These are phyloP conservation scores for Diplodia seriata DNA, from an alignment of 2,329 filamentous ascomycete species.

Conservation along the genomic window DNA sequence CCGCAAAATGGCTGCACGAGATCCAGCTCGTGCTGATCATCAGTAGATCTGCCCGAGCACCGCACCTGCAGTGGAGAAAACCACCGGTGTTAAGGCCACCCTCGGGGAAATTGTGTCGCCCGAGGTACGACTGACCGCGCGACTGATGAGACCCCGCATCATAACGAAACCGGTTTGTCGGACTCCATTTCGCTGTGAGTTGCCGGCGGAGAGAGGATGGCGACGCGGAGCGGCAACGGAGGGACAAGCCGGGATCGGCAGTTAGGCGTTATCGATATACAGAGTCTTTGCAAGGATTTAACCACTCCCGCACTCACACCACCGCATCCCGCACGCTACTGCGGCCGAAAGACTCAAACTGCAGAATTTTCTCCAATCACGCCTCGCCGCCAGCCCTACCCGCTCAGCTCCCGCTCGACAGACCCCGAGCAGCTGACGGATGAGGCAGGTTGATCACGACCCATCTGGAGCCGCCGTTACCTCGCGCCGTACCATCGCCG, in stretches of 20 bases:
- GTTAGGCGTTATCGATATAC: background rate
- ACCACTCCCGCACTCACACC: conserved; percentile 11
- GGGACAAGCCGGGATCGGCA: conserved; percentile 1
- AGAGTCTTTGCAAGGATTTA: conserved; percentile 6
- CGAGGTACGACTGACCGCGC: background rate
- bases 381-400: conserved; percentile 26
- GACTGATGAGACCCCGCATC: background rate
- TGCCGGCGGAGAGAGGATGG: too few relatives aligned
- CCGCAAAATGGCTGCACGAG: conserved; percentile 5
- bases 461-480: conserved; percentile 9
- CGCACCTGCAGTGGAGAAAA: background rate
- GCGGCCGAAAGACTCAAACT: background rate
- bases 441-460: conserved; percentile 14
- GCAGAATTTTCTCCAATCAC: conserved; percentile 25
- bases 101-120: background rate
- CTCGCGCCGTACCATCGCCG: background rate
- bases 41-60: conserved; percentile 19
- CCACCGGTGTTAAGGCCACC: background rate
- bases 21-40: conserved; percentile 10
- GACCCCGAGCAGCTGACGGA: conserved; percentile 1
- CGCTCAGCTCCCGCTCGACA: conserved; percentile 2
- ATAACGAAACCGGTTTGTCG: background rate
- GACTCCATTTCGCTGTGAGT: too few relatives aligned
- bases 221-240: conserved; percentile 5
- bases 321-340: conserved; percentile 20